Evolutionary conservation across 2,329 filamentous ascomycete genomes (phyloP).

Genomic region (Camptophora hylomeconis): DNA sequence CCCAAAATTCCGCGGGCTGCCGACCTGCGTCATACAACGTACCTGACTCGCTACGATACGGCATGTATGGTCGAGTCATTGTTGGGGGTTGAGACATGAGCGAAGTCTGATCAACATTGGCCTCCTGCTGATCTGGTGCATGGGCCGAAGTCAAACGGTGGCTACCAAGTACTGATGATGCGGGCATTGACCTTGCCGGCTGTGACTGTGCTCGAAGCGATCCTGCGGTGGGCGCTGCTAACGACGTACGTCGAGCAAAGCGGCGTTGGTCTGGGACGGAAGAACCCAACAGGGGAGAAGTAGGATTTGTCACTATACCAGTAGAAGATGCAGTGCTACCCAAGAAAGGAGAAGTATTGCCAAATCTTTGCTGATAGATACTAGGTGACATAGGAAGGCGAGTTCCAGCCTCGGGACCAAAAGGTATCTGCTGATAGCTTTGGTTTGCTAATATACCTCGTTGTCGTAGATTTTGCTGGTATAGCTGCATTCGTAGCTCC

Average conservation of each 20-base stretch:
- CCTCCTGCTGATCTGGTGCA: constrained; percentile 4
- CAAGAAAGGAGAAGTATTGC: constrained; percentile 13
- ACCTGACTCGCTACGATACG: constrained; percentile 16
- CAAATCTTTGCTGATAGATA: constrained; percentile 16
- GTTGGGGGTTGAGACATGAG: not conserved
- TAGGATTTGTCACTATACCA: constrained; percentile 31
- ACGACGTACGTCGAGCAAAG: constrained; percentile 31
- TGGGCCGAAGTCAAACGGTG: too few species aligned
- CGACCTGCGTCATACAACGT: constrained; percentile 23
- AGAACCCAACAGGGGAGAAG: constrained; percentile 29
- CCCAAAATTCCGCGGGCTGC: constrained; percentile 31
- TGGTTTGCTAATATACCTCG: constrained; percentile 9
- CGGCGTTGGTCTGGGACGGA: constrained; percentile 31
- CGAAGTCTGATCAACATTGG: not conserved
- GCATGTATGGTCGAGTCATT: not conserved
- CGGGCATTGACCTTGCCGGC: constrained; percentile 30
- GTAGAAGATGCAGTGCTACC: constrained; percentile 17
- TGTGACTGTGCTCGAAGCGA: constrained; percentile 37
- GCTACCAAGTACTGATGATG: constrained; percentile 19
- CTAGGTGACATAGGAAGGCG: constrained; percentile 19
- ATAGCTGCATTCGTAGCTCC: constrained; percentile 33
- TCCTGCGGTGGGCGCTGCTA: constrained; percentile 28
- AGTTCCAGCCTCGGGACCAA: constrained; percentile 14
- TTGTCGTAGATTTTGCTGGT: constrained; percentile 26
- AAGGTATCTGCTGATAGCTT: constrained; percentile 22